Base-by-base conservation (phyloP, 1,284 basidiomycete genomes). In the Sanghuangporus weigelae region DNA sequence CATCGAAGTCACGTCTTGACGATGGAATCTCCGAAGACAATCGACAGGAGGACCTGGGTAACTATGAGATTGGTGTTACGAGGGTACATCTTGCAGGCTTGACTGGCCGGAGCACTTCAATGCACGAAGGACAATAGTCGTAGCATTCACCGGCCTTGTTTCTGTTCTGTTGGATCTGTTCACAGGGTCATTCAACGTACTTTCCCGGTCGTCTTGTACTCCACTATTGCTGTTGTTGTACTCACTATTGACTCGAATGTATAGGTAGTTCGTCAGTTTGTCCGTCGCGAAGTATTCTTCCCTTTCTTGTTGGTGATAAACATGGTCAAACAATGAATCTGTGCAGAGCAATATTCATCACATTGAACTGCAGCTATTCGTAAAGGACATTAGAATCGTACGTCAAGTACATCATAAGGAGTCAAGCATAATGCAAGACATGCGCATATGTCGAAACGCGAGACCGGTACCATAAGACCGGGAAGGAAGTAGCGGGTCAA, bases 51-150 rank as follows among this genome's bases (percentile, higher is more conserved):
- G 26, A 31, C 26, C 26, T 31, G 26, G 57, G 48, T 7, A 49
- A 54, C 31, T 65, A 61, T 44, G 59, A 54, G 40, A 56, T 65
- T 16, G 63, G 63, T 14, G 60, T 65, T 12, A 40, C 60, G 36
- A 38, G 53, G 7, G 59, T 62, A 16, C 63, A 23, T 16, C 44
- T 61, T 10, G 4, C 23, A 1, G 39, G 21, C 19, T 44, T 31
- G n/a, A 35, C 10, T 26, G 39, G 8, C 50, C 16, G 2, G 36
- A 48, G 31, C 16, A 51, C 31, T 51, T n/a, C 19, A 51, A 26
- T 11, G 50, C 50, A 10, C 21, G 23, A 26, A 35, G 21, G 11
- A 51, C 7, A 51, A 51, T 7, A 14, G 14, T 35, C 16, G 7
- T 46, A 7, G n/a, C 16, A 46, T 46, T 7, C 44, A 7, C 8